These are phyloP conservation scores for Capsicum chinense DNA, from an alignment of 257 asterid species.

Conservation along the genomic window DNA sequence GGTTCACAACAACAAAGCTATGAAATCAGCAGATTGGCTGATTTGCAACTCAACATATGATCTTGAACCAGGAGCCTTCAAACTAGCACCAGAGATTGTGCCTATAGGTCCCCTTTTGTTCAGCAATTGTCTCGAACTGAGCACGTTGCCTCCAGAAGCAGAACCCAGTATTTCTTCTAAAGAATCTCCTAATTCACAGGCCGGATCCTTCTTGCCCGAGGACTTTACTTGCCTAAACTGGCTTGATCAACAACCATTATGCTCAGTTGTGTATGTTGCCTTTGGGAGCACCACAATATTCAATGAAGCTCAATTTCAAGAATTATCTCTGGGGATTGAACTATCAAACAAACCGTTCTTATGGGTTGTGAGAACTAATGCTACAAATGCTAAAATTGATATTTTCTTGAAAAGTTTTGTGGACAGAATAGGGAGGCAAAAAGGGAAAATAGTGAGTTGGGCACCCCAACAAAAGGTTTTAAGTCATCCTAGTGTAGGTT, in stretches of 20 bases:
- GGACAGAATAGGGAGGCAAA: slow-evolving; percentile 31
- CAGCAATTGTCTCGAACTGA: slow-evolving; percentile 20
- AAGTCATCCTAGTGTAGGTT: slow-evolving; percentile 57
- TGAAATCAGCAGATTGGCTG: slow-evolving; percentile 43
- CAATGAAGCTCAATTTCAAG: slow-evolving; percentile 41
- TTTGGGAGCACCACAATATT: slow-evolving; percentile 47
- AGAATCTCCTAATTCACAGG: slow-evolving; percentile 32
- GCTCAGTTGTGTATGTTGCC: slow-evolving; percentile 50
- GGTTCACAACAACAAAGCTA: slow-evolving; percentile 35
- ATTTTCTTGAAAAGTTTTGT: slow-evolving; percentile 36
- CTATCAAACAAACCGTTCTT: slow-evolving; percentile 44
- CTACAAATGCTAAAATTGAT: background rate
- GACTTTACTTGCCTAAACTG: slow-evolving; percentile 44
- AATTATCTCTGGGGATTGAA: slow-evolving; percentile 52
- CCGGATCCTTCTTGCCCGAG: slow-evolving; percentile 48
- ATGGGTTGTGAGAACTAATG: slow-evolving; percentile 50
- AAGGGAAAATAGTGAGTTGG: slow-evolving; percentile 49
- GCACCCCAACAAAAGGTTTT: slow-evolving; percentile 65
- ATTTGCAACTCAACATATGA: slow-evolving; percentile 50
- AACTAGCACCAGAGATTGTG: slow-evolving; percentile 41
- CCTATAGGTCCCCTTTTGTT: slow-evolving; percentile 53
- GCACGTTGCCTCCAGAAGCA: background rate
- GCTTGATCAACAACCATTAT: slow-evolving; percentile 46
- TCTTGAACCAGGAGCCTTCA: slow-evolving; percentile 49
- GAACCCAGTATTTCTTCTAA: background rate